Conservation (phyloP, 2,329 filamentous ascomycete species). For the Hypoxylon sp. region DNA sequence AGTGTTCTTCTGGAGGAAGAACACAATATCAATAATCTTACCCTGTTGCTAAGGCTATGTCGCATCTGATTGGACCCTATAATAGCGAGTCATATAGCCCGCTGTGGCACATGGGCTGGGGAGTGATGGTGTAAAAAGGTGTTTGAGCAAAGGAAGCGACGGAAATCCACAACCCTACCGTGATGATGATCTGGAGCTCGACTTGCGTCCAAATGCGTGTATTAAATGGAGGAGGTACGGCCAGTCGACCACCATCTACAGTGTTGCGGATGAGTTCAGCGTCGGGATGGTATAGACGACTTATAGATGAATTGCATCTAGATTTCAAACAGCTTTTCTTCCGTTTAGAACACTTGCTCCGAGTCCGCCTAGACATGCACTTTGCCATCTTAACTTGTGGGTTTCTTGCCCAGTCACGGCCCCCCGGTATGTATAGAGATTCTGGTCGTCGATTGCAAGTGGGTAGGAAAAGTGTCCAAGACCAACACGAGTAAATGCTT, state of each 20-base stretch:
- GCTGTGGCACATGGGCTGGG: background rate
- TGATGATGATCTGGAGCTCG: background rate
- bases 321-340: background rate
- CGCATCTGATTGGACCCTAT: constrained; percentile 21
- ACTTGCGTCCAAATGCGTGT: background rate
- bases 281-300: background rate
- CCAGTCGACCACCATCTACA: background rate
- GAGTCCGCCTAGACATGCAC: background rate
- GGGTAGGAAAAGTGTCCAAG: background rate
- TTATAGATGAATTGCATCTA: constrained; percentile 4
- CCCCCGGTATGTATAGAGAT: background rate
- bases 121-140: background rate
- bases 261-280: background rate
- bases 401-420: background rate
- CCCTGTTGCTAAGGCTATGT: constrained; percentile 33
- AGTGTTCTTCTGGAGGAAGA: constrained; percentile 36
- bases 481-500: constrained; percentile 4
- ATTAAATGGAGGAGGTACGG: background rate
- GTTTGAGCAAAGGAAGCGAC: background rate
- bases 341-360: background rate
- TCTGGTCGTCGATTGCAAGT: too few relatives aligned
- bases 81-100: background rate
- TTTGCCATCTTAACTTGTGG: background rate
- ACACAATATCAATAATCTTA: constrained; percentile 33
- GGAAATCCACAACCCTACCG: too few relatives aligned